Percentiles rank a stretch among this genome's conserved stretches.
These are phyloP conservation scores for Beauveria brongniartii DNA, from an alignment of 2,329 filamentous ascomycete species.

Conservation along the genomic window DNA sequence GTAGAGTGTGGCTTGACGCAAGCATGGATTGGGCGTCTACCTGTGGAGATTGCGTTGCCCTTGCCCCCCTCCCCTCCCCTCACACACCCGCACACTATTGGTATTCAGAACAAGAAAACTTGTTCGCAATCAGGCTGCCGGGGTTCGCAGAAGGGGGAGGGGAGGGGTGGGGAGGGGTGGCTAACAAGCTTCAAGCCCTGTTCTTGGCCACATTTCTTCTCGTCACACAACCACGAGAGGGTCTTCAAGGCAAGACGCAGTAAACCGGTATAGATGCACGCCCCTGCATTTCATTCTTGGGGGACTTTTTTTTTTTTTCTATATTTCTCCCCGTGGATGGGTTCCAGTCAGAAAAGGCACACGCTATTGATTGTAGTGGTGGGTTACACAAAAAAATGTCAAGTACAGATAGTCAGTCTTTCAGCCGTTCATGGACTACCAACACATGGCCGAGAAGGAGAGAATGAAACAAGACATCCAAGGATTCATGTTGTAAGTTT, in stretches of 20 bases:
- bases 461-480: not conserved
- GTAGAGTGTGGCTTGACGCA: not conserved
- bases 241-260: not conserved
- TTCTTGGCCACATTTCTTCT: not conserved
- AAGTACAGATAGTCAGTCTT: not conserved
- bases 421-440: not conserved
- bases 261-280: not conserved
- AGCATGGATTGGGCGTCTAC: not conserved
- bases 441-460: not conserved
- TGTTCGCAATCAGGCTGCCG: conserved; percentile 7
- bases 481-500: no score
- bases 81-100: not conserved
- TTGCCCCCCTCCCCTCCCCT: not conserved
- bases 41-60: not conserved
- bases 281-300: not conserved
- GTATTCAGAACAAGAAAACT: not conserved
- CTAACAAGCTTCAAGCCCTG: not conserved
- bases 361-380: conserved; percentile 1
- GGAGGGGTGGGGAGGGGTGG: not conserved
- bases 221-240: not conserved
- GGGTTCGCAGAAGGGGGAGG: not conserved
- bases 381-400: not conserved
- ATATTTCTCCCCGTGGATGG: not conserved
- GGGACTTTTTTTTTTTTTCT: not conserved
- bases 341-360: not conserved